A percentile compares a stretch with the other conserved stretches of the same genome.
Conservation (phyloP, 306 rosid genomes). For the Nissolia schottii region DNA sequence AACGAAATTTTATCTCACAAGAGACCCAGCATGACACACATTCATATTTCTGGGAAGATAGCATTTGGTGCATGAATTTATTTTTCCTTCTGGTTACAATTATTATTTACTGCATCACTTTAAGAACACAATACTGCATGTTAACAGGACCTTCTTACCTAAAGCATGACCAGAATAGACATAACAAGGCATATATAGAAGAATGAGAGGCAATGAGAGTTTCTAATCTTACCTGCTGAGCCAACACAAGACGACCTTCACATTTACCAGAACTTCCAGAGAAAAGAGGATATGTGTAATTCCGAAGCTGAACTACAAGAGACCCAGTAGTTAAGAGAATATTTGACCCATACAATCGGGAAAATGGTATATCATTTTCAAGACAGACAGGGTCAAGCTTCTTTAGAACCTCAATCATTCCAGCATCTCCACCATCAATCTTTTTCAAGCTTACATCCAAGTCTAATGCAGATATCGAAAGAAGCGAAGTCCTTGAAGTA, state of each 20-base stretch:
- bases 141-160: conserved; percentile 12
- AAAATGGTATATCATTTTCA: conserved; percentile 83
- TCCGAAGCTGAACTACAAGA: conserved; percentile 69
- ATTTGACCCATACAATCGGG: conserved; percentile 82
- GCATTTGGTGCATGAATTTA: not conserved
- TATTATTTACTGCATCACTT: not conserved
- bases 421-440: conserved; percentile 89
- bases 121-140: not conserved
- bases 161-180: not conserved
- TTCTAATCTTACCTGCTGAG: conserved; percentile 75
- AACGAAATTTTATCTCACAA: not conserved
- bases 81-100: not conserved
- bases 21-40: not conserved
- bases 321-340: conserved; percentile 64
- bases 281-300: conserved; percentile 80
- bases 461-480: conserved; percentile 72
- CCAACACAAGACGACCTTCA: conserved; percentile 83
- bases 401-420: conserved; percentile 82
- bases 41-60: conserved; percentile 1
- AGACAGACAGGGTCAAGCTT: conserved; percentile 84
- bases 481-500: conserved; percentile 73
- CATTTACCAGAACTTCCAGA: conserved; percentile 80
- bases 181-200: not conserved
- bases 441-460: conserved; percentile 73
- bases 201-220: not conserved